phyloP scores from a whole-genome alignment of 1,284 basidiomycete genomes.

The Melampsora larici-populina region DNA sequence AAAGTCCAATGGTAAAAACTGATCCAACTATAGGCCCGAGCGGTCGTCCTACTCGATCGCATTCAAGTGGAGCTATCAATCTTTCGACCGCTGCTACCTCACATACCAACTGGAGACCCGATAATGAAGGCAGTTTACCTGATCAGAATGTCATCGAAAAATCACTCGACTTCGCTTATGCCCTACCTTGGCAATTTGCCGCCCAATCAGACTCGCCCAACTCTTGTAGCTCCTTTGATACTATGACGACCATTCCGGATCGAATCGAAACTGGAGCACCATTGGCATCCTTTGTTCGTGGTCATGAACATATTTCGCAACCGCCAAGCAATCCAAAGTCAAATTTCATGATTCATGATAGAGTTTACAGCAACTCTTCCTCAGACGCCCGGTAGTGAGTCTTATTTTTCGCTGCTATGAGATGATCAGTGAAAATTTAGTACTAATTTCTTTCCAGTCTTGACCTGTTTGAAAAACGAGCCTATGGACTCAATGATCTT shows the following conservation, averaged over 20 bases:
- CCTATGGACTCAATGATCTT: no score
- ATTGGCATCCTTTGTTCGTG: not conserved
- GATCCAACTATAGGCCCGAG: not conserved
- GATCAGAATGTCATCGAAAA: not conserved
- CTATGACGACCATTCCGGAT: not conserved
- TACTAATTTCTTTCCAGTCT: no score
- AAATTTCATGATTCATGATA: not conserved
- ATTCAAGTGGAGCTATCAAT: not conserved
- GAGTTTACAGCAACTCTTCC: not conserved
- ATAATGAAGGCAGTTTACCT: not conserved
- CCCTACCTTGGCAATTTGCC: not conserved
- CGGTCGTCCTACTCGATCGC: constrained; percentile 2
- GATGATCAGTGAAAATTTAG: no score
- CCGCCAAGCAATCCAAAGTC: not conserved
- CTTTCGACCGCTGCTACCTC: not conserved
- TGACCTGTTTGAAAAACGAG: no score
- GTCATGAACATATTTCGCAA: not conserved
- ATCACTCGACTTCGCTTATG: not conserved
- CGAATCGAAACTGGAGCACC: not conserved
- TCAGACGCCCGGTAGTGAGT: not conserved
- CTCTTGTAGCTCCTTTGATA: not conserved
- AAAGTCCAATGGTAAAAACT: not conserved
- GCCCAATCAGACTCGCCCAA: not conserved
- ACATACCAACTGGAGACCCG: not conserved
- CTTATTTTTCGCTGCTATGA: not conserved